phyloP scores from a whole-genome alignment of 495 filamentous ascomycete genomes.

The Hypoxylon fragiforme region DNA sequence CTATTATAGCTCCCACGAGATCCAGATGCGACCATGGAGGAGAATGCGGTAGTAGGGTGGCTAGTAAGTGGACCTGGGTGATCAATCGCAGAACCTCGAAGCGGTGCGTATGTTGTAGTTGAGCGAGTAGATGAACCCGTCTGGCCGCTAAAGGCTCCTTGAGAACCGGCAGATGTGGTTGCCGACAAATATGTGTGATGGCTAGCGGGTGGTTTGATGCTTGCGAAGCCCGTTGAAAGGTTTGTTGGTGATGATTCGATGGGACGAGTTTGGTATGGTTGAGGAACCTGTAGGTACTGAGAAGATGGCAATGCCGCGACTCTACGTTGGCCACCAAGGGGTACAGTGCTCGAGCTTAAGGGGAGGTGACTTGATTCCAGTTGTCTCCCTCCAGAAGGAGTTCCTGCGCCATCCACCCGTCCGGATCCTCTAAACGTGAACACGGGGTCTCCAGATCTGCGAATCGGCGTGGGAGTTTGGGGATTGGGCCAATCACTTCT shows the following conservation, averaged over 20 bases:
- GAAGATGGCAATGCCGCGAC: background rate
- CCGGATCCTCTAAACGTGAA: background rate
- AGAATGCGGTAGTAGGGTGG: conserved; percentile 1
- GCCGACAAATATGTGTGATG: background rate
- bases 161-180: background rate
- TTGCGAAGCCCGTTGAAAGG: background rate
- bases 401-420: background rate
- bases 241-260: background rate
- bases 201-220: background rate
- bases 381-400: background rate
- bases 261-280: too few species aligned
- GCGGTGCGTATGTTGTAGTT: background rate
- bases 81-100: background rate
- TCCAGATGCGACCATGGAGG: conserved; percentile 1
- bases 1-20: background rate
- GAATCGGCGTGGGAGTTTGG: background rate
- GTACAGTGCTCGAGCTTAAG: background rate
- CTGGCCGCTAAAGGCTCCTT: too few species aligned
- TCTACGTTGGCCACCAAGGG: background rate
- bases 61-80: conserved; percentile 14
- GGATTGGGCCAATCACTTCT: background rate
- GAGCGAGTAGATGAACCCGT: background rate
- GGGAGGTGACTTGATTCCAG: background rate
- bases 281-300: too few species aligned
- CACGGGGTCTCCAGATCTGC: background rate